Percentiles rank a stretch among this genome's conserved stretches.
phyloP scores from a whole-genome alignment of 768 basidiomycete species.

The Gymnopilus dilepis region DNA sequence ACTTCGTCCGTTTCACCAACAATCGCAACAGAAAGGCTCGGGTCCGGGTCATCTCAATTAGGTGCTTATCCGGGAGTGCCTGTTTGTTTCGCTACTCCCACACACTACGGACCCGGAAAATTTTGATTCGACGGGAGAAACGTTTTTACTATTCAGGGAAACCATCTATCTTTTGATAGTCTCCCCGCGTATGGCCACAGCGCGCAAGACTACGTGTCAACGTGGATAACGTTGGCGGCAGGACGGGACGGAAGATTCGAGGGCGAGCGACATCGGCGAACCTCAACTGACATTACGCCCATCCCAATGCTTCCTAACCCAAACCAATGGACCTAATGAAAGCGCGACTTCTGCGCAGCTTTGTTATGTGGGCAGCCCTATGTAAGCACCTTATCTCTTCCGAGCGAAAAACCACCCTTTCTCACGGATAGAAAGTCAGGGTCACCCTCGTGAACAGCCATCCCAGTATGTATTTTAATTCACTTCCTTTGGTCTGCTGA shows the following conservation, averaged over 20 bases:
- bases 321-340: too few relatives aligned
- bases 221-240: too few relatives aligned
- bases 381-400: constrained; percentile 4
- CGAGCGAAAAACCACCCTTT: constrained; percentile 6
- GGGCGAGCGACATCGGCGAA: too few relatives aligned
- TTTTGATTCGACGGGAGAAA: not conserved
- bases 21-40: not conserved
- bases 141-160: not conserved
- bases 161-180: not conserved
- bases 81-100: not conserved
- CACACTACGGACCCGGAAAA: not conserved
- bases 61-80: constrained; percentile 3
- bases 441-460: not conserved
- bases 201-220: not conserved
- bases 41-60: not conserved
- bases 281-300: not conserved
- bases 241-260: too few relatives aligned
- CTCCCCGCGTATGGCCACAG: not conserved
- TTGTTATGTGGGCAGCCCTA: not conserved
- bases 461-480: constrained; percentile 4
- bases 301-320: too few relatives aligned
- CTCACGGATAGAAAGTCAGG: constrained; percentile 2
- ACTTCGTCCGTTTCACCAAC: not conserved
- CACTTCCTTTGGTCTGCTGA: not conserved
- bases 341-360: too few relatives aligned